Evolutionary conservation across 2,329 filamentous ascomycete species (phyloP), one percentile per base, ranked within the genome.

Genomic region (Sporothrix pallida): DNA sequence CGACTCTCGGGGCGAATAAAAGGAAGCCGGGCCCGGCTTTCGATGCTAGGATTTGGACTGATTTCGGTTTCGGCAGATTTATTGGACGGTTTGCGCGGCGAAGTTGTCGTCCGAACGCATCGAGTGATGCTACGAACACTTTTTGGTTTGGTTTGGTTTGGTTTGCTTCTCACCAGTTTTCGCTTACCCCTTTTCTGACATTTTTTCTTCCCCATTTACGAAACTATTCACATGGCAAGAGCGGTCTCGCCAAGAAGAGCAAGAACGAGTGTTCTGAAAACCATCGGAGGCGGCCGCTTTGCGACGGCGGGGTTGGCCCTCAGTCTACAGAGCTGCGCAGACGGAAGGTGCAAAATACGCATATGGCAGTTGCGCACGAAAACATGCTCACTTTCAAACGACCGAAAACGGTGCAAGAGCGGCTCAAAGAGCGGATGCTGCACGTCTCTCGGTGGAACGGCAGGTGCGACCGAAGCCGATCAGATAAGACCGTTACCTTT

Each of bases 221-320:
- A 3, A 3, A 17, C 52, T 23, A 20, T n/a, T n/a, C 2, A 23
- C n/a, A 46, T 46, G 37, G 37, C n/a, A 46, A 37, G 31, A 37
- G 4, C 31, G 31, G 1, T 46, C 26, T 3, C 7, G 62, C 13
- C 42, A 67, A 17, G 23, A 17, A 12, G 9, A 8, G 17, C 9
- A 48, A 26, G 7, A 23, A 3, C n/a, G n/a, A 37, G 31, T 37
- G 10, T 48, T 12, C 6, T 10, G 23, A 60, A 65, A 1, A 8
- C 17, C 9, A 8, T 48, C 62, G 62, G 62, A 67, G 23, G 20
- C 3, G n/a, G 62, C 62, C 62, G 62, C 62, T 46, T 65, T 67
- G 42, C 42, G 42, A 26, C n/a, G 42, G 62, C 42, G 62, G 62
- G 62, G 20, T 42, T 23, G n/a, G 60, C 42, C 42, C 15, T 46